Evolutionary conservation across 2,329 filamentous ascomycete species (phyloP), one percentile per base, ranked within the genome.

Genomic region (Aspergillus sergii): DNA sequence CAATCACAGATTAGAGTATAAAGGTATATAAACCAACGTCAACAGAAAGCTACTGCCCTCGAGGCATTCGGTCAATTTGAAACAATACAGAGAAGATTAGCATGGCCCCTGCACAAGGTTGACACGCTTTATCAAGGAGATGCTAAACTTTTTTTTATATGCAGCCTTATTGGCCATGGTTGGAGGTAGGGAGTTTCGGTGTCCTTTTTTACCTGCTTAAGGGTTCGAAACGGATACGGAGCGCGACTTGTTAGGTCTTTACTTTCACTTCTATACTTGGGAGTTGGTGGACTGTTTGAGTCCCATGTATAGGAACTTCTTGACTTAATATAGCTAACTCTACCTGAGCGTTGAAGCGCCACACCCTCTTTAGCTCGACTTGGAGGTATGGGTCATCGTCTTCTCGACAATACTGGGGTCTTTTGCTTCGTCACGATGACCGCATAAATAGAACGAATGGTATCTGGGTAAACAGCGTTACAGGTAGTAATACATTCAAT

Each of bases 61-160:
- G 9, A 23, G 85, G 36, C 16, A 39, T 19, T 19, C 6, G 36
- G 36, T 86, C 84, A 87, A 85, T 84, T 87, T 86, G 84, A 85
- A 86, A 86, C 84, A 83, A 87, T 87, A 88, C 85, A 89, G 86
- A 89, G 87, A 89, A 89, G 86, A 89, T 89, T 91, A 91, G 89
- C 89, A 91, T 91, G 89, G 89, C 89, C 89, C 86, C 85, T 88
- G 85, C 86, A 88, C 91, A 46, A 26, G 45, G 45, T 26, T 46
- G 21, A 26, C 45, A 6, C 9, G 2, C 45, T 11, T 4, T 12
- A 23, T 5, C 4, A 12, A 26, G 11, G 45, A 46, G 45, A 46
- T 12, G 21, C 45, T 46, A 46, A 3, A 5, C 12, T 26, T 26
- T 23, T 46, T 46, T 26, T 16, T n/a, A n/a, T n/a, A 14, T 12